Evolutionary conservation across 345 rosid species (phyloP).

Genomic region (Jatropha curcas): DNA sequence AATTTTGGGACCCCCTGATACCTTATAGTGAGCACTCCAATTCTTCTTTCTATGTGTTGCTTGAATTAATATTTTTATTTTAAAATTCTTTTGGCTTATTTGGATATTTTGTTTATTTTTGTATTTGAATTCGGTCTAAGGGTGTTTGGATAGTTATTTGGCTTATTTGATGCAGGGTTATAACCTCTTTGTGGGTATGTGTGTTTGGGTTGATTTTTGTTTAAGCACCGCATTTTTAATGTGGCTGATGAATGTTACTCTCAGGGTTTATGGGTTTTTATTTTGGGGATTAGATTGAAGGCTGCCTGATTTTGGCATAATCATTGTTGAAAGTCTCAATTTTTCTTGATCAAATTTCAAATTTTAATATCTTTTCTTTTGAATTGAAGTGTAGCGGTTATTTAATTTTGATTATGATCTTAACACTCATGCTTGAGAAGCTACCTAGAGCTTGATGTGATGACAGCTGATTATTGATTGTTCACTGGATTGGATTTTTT

Average conservation of each 20-base stretch:
- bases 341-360: neutral
- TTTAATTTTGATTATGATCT: neutral
- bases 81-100: neutral
- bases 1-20: conserved; percentile 86
- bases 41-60: neutral
- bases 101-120: neutral
- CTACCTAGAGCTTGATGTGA: neutral
- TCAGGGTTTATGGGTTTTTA: conserved; percentile 10
- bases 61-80: neutral
- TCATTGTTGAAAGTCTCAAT: neutral
- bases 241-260: neutral
- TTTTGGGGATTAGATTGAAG: neutral
- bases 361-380: neutral
- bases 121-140: neutral
- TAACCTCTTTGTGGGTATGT: neutral
- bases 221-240: neutral
- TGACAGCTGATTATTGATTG: neutral
- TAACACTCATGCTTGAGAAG: neutral
- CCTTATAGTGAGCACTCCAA: conserved; percentile 58
- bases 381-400: neutral
- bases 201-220: neutral
- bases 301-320: neutral
- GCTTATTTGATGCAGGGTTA: neutral
- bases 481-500: too few species aligned
- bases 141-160: neutral